Base-by-base conservation (phyloP, 371 early-diverging fungal species). In the Lichtheimia corymbifera region DNA sequence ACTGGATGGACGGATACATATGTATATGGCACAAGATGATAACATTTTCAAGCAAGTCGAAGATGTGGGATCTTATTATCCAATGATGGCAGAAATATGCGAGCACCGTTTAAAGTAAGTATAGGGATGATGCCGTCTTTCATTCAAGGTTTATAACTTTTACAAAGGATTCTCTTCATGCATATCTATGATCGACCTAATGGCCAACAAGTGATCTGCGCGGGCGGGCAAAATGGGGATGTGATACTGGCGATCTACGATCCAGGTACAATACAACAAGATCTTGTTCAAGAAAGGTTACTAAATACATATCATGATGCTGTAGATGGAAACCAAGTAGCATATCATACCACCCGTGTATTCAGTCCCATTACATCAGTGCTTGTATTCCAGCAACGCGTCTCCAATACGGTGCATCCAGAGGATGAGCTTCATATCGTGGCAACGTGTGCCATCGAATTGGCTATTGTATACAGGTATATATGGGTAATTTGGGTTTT, bases 401-500 rank as follows among this genome's bases (percentile, higher is more conserved):
- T 77, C 22, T 73, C 77, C 0, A 65, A 62, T 2, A 77, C 17
- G 41, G 71, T 77, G 14, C 61, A 50, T 55, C 56, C 62, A 42
- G 62, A 70, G 47, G 68, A 62, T 57, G 77, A 79, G 15, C 64
- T 86, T 2, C 82, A 85, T 59, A 50, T 88, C 11, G 67, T 88
- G 15, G 83, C 84, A 3, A 86, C 88, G 5, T 86, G 86, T 63
- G 87, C 87, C 9, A 83, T 84, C 57, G 86, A 88, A 62, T 82
- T 80, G 57, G 88, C 80, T 2, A 77, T 79, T 62, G 73, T 86
- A 3, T 88, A 85, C 65, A 73, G 77, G 82, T 81, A 73, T 40
- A 50, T 18, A 2, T 15, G 3, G 3, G 13, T 13, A 17, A n/a
- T 13, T 14, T 22, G 0, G 0, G 3, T 44, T 12, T 17, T 2